phyloP scores from a whole-genome alignment of 495 filamentous ascomycete species.

The Hypomontagnella monticulosa region DNA sequence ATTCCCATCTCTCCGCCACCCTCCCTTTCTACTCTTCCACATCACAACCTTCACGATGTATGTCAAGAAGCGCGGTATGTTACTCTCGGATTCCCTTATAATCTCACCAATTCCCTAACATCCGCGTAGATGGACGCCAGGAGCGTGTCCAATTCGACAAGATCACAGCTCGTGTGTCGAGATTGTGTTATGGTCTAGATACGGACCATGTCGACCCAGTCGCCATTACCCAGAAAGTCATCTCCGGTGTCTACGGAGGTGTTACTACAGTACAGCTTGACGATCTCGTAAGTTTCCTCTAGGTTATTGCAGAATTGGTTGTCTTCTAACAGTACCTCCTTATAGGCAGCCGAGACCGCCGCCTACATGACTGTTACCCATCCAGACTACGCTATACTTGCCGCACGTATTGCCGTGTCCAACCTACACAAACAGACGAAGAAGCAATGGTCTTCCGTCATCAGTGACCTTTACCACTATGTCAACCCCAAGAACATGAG shows the following conservation, averaged over 20 bases:
- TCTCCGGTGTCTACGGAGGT: conserved; percentile 98
- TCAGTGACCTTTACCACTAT: conserved; percentile 94
- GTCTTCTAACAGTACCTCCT: conserved; percentile 11
- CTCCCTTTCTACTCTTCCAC: conserved; percentile 20
- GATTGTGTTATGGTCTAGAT: conserved; percentile 96
- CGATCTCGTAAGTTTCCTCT: conserved; percentile 77
- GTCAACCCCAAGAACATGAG: conserved; percentile 92
- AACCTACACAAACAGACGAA: conserved; percentile 99
- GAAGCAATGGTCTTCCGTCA: conserved; percentile 96
- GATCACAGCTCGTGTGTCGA: conserved; percentile 97
- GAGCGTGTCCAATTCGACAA: conserved; percentile 99
- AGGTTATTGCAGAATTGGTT: not conserved
- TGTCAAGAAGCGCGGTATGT: conserved; percentile 68
- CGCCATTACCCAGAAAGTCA: conserved; percentile 98
- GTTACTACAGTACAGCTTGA: conserved; percentile 96
- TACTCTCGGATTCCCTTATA: conserved; percentile 13
- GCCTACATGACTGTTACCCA: conserved; percentile 99
- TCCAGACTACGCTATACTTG: conserved; percentile 98
- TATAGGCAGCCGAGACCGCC: conserved; percentile 94
- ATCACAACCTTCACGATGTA: conserved; percentile 57
- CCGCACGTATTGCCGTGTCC: conserved; percentile 97
- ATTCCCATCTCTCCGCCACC: conserved; percentile 15
- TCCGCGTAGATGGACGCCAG: conserved; percentile 87
- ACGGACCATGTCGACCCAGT: conserved; percentile 96
- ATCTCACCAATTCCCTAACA: conserved; percentile 34